Conservation (phyloP, 345 rosid genomes). For the Heritiera littoralis region DNA sequence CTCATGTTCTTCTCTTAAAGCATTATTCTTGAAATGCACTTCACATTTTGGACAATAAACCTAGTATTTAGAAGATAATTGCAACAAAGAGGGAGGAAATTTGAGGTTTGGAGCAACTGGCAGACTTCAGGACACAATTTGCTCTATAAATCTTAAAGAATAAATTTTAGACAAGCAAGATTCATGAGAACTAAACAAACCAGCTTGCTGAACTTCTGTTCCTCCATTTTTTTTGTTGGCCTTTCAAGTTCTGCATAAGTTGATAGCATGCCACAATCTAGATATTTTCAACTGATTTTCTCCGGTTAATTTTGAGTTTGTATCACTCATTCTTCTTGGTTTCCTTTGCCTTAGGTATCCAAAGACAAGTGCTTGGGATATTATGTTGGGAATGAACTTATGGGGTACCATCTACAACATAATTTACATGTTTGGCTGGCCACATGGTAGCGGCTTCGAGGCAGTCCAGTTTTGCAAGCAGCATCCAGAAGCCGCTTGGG, state of each 20-base stretch:
- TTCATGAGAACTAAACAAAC: not conserved
- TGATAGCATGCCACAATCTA: not conserved
- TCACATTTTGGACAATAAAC: not conserved
- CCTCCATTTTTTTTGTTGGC: not conserved
- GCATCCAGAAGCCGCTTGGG: constrained; percentile 94
- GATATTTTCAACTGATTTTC: not conserved
- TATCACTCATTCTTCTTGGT: not conserved
- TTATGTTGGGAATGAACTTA: constrained; percentile 95
- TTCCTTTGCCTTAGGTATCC: constrained; percentile 57
- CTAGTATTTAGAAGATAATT: not conserved
- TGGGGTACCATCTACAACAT: constrained; percentile 94
- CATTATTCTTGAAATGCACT: not conserved
- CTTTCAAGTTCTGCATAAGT: not conserved
- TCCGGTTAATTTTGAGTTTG: not conserved
- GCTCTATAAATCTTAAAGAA: not conserved
- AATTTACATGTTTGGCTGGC: constrained; percentile 89
- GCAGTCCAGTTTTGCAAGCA: constrained; percentile 75
- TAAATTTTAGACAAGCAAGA: not conserved
- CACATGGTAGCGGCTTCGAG: constrained; percentile 68
- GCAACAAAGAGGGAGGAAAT: not conserved
- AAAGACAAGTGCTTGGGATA: constrained; percentile 88
- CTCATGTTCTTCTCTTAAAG: not conserved
- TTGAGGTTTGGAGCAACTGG: not conserved
- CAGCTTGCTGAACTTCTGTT: not conserved
- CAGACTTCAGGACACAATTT: not conserved